Conservation (phyloP, 441 rosid genomes). For the Jatropha podagrica region DNA sequence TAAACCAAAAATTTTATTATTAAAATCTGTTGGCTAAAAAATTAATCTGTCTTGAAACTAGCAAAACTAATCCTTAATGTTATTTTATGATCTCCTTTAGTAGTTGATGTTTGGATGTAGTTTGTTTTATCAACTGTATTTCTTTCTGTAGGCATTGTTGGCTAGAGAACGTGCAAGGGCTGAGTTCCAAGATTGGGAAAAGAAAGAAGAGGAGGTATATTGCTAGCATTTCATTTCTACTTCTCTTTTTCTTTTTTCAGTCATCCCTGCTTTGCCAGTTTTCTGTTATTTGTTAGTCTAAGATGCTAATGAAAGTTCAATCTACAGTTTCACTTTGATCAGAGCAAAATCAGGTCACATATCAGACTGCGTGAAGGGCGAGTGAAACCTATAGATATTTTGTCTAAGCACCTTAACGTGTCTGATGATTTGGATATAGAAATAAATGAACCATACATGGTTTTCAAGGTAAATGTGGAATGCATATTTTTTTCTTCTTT, state of each 20-base stretch:
- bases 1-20: neutral
- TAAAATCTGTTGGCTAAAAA: neutral
- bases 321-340: constrained; percentile 90
- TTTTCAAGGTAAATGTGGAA: constrained; percentile 65
- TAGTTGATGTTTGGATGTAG: constrained; percentile 7
- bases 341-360: constrained; percentile 91
- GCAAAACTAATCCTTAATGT: neutral
- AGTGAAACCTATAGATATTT: constrained; percentile 78
- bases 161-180: constrained; percentile 98
- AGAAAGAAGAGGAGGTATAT: constrained; percentile 89
- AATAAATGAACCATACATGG: constrained; percentile 80
- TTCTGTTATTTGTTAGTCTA: constrained; percentile 4
- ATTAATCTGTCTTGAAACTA: neutral
- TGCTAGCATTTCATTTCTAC: constrained; percentile 9
- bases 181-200: constrained; percentile 98
- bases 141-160: constrained; percentile 63
- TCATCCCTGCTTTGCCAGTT: constrained; percentile 1
- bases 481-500: neutral
- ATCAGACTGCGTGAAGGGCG: constrained; percentile 90
- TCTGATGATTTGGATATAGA: constrained; percentile 82
- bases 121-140: constrained; percentile 4
- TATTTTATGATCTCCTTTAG: neutral
- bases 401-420: constrained; percentile 78
- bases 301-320: constrained; percentile 23
- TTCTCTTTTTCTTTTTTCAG: neutral